phyloP scores from a whole-genome alignment of 1,284 basidiomycete genomes.

The Cerioporus squamosus region DNA sequence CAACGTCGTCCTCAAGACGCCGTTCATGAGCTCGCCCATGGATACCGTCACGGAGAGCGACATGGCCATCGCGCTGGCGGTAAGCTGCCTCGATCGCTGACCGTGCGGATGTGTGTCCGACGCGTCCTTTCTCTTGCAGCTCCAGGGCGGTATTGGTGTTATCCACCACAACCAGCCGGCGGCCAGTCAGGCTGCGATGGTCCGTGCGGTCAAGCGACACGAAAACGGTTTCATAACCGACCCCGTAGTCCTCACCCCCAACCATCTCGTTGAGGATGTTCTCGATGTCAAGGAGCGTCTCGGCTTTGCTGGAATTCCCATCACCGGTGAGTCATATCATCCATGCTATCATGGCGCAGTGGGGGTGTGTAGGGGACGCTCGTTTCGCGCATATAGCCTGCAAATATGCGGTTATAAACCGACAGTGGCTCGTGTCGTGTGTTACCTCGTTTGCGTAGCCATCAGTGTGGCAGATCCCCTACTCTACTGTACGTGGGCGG shows the following conservation, averaged over 20 bases:
- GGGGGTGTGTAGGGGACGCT: neutral
- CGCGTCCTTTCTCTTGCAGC: slow-evolving; percentile 47
- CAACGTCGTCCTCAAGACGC: slow-evolving; percentile 93
- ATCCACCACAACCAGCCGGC: slow-evolving; percentile 98
- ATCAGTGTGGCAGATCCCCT: too few relatives aligned
- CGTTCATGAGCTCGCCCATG: slow-evolving; percentile 99
- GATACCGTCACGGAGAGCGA: slow-evolving; percentile 98
- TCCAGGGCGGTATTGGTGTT: slow-evolving; percentile 96
- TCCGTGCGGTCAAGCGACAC: slow-evolving; percentile 96
- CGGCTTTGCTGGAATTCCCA: slow-evolving; percentile 97
- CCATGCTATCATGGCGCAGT: neutral
- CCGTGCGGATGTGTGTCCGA: slow-evolving; percentile 25
- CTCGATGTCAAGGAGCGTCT: slow-evolving; percentile 91
- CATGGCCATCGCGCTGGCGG: slow-evolving; percentile 97
- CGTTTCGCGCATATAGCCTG: neutral
- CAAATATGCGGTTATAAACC: neutral
- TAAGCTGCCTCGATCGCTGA: slow-evolving; percentile 43
- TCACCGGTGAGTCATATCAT: slow-evolving; percentile 76
- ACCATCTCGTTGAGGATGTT: slow-evolving; percentile 86
- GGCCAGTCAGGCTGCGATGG: slow-evolving; percentile 93
- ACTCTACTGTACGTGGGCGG: too few relatives aligned
- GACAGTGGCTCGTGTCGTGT: neutral
- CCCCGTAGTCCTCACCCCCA: slow-evolving; percentile 85
- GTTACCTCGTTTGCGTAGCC: too few relatives aligned
- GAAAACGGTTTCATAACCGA: slow-evolving; percentile 99